Base-by-base conservation (phyloP, 257 asterid species). In the Knoxia roxburghii region DNA sequence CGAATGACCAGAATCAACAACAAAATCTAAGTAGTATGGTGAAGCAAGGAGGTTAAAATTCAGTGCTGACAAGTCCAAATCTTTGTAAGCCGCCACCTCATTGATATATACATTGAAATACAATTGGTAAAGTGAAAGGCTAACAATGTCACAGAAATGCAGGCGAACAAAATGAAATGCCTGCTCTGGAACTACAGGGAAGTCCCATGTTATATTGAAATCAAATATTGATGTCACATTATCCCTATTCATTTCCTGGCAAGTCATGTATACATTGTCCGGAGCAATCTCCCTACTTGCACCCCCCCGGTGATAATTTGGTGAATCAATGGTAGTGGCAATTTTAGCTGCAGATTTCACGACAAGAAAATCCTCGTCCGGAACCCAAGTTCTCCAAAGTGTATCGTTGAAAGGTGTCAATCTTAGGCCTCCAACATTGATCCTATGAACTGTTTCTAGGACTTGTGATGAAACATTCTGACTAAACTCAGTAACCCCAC, bases 141-240 rank as follows among this genome's bases (percentile, higher is more conserved):
- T 89, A 55, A 89, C 92, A 23, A 89, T 82, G 61, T 89, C 95
- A 61, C 89, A 85, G 76, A 89, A 89, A 80, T 89, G 96, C 82
- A 89, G 61, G 0, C 96, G 89, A 27, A 89, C 83, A 1, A 89
- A 76, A 48, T 80, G 84, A 54, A 70, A 64, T 46, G 52, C 62
- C 26, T 77, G 83, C 27, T 33, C 72, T 0, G 63, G 4, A 6
- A 62, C 75, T 30, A 89, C 86, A 0, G 95, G 96, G 33, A 89
- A 87, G 46, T 82, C 84, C 96, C 96, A 89, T 5, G 93, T 80
- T 48, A 89, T 72, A 55, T 89, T 89, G 76, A 89, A 89, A 53
- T 72, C 48, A 65, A 64, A 74, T 64, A 52, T 52, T 64, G 73
- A 17, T 29, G 84, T 76, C 40, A 77, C 72, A 14, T 76, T 84